Evolutionary conservation across 306 rosid genomes (phyloP), one percentile per base, ranked within the genome.

Genomic region (Fragaria ananassa): DNA sequence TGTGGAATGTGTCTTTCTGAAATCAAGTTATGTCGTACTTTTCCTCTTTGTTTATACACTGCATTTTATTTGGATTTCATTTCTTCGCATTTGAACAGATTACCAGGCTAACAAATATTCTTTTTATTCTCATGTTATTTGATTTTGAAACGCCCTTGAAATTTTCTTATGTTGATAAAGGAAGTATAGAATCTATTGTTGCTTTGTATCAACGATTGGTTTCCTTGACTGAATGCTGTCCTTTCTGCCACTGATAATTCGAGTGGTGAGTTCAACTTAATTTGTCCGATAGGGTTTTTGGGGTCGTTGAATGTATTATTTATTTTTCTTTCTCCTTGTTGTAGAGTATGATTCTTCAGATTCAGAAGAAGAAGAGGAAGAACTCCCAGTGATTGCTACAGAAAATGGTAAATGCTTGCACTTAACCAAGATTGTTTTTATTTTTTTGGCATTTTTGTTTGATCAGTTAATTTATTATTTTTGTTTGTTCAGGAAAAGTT

Each of bases 321-420:
- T 21, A 58, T 4, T 42, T 25, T 39, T 23, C 10, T 62, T 79
- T 67, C 60, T 5, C 29, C 44, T 29, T 56, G 71, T 51, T n/a
- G 68, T 83, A 86, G 92, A 87, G 1, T 76, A 45, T 66, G 77
- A 10, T 4, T 44, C 70, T 25, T 70, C 78, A 31, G 83, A 66
- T 25, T 79, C 81, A 0, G 92, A 84, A 3, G 91, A 86, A 7
- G 92, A 79, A 7, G 89, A 76, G 21, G 68, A 29, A 35, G 81
- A 79, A 29, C 81, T 89, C 64, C 90, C 82, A 39, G 1, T 83
- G 74, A 4, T 11, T 1, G n/a, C n/a, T 0, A 0, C 35, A 2
- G 85, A 83, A 35, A 94, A 94, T 88, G 98, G 98, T 92, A 71
- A 5, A 7, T 82, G 39, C 34, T 47, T 47, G 21, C 15, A 15